Conservation (phyloP, 148 eudicot species). For the Talinum fruticosum region DNA sequence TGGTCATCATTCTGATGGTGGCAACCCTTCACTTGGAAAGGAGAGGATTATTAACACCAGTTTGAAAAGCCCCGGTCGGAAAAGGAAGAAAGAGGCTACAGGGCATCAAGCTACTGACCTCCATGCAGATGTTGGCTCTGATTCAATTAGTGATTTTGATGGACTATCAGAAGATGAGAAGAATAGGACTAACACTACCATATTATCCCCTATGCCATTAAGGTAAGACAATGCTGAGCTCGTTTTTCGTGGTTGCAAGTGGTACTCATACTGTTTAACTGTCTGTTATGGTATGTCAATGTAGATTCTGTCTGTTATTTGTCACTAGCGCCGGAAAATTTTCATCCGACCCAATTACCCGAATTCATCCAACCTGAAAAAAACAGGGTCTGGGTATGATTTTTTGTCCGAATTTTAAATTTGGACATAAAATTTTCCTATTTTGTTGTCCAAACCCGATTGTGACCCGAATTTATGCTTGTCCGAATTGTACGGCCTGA, state of each 20-base stretch:
- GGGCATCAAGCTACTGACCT: slow-evolving; percentile 18
- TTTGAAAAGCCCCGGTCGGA: slow-evolving; percentile 5
- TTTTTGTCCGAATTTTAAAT: too few relatives aligned
- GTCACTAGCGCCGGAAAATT: too few relatives aligned
- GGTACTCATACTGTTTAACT: neutral
- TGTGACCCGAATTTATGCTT: too few relatives aligned
- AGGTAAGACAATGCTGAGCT: slow-evolving; percentile 30
- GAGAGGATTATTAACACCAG: neutral
- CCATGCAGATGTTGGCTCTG: slow-evolving; percentile 17
- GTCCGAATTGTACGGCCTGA: too few relatives aligned
- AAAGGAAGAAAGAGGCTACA: slow-evolving; percentile 14
- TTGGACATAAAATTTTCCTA: too few relatives aligned
- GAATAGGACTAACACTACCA: slow-evolving; percentile 18
- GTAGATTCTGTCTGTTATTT: neutral
- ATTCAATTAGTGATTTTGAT: slow-evolving; percentile 26
- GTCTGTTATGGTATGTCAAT: neutral
- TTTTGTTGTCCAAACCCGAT: too few relatives aligned
- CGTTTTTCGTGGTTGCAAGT: slow-evolving; percentile 10
- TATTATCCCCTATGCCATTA: slow-evolving; percentile 15
- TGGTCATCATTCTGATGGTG: slow-evolving; percentile 20
- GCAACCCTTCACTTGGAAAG: slow-evolving; percentile 16
- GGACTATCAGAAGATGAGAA: slow-evolving; percentile 36
- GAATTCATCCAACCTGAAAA: too few relatives aligned
- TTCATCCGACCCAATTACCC: too few relatives aligned
- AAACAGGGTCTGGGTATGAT: too few relatives aligned